These are phyloP conservation scores for Phytopythium kandeliae DNA, from an alignment of 352 stramenopile species.

Conservation along the genomic window DNA sequence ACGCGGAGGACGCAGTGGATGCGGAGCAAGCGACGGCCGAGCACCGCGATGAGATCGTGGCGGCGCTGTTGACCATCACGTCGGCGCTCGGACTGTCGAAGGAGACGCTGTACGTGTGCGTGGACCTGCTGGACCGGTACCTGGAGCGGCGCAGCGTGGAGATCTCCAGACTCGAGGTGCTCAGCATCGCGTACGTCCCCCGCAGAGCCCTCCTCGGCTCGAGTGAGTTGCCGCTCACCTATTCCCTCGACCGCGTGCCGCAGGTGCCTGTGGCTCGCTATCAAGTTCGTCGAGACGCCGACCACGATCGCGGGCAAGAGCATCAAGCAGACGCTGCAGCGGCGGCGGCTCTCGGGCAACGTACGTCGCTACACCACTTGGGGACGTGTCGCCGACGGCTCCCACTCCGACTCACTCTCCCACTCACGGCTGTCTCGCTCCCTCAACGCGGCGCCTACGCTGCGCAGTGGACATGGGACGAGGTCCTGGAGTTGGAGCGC, in stretches of 20 bases:
- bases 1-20: conserved; percentile 11
- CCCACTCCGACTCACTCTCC: not conserved
- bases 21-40: conserved; percentile 19
- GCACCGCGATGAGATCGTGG: conserved; percentile 62
- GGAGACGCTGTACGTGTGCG: conserved; percentile 57
- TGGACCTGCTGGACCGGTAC: conserved; percentile 52
- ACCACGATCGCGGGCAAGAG: conserved; percentile 45
- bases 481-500: conserved; percentile 49
- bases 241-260: not conserved
- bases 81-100: conserved; percentile 47
- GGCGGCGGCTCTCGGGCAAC: conserved; percentile 50
- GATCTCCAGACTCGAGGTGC: conserved; percentile 29
- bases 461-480: conserved; percentile 51
- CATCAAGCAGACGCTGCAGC: conserved; percentile 62
- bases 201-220: not conserved
- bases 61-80: conserved; percentile 56
- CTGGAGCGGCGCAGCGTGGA: conserved; percentile 18
- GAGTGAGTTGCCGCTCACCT: not conserved
- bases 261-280: conserved; percentile 64
- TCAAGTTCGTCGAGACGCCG: conserved; percentile 67
- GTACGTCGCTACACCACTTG: conserved; percentile 27
- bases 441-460: too few species aligned
- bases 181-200: conserved; percentile 52
- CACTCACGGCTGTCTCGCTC: too few species aligned
- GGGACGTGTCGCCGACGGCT: too few species aligned